phyloP scores from a whole-genome alignment of 2,329 filamentous ascomycete genomes.

The Leptosphaerulina australis region DNA sequence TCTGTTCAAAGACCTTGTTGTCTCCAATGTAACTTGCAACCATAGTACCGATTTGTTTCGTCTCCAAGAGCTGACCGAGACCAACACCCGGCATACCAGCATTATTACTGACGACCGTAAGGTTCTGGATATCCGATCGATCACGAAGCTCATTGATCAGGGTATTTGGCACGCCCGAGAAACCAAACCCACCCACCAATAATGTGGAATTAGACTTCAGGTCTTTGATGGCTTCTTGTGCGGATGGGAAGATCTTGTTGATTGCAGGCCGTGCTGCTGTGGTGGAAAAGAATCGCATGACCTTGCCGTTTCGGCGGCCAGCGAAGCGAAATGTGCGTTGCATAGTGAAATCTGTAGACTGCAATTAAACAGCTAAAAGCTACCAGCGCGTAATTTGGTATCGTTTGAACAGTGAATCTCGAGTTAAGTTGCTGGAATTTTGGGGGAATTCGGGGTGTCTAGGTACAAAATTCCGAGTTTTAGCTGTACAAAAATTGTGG shows the following conservation, averaged over 20 bases:
- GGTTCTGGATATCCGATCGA: slow-evolving; percentile 45
- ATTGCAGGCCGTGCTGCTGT: slow-evolving; percentile 42
- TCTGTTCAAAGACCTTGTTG: slow-evolving; percentile 76
- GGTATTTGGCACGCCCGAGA: slow-evolving; percentile 49
- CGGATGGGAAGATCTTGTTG: slow-evolving; percentile 50
- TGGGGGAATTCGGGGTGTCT: not conserved
- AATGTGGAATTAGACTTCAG: slow-evolving; percentile 48
- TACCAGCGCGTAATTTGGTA: not conserved
- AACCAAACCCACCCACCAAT: slow-evolving; percentile 48
- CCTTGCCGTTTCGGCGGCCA: slow-evolving; percentile 38
- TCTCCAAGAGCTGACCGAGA: slow-evolving; percentile 69
- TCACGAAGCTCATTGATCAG: slow-evolving; percentile 49
- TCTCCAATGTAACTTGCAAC: slow-evolving; percentile 77
- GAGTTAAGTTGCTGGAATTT: not conserved
- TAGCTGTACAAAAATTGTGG: slow-evolving; percentile 1
- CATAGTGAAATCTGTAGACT: slow-evolving; percentile 29
- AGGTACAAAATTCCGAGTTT: not conserved
- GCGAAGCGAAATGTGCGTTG: slow-evolving; percentile 45
- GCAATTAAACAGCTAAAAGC: not conserved
- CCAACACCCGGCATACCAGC: slow-evolving; percentile 74
- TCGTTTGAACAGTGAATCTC: not conserved
- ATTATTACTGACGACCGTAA: slow-evolving; percentile 83
- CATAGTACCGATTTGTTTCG: slow-evolving; percentile 73
- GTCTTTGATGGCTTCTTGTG: slow-evolving; percentile 48
- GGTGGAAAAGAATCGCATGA: slow-evolving; percentile 45